Evolutionary conservation across 2,329 filamentous ascomycete genomes (phyloP).

Genomic region (Cercospora brassicicola): DNA sequence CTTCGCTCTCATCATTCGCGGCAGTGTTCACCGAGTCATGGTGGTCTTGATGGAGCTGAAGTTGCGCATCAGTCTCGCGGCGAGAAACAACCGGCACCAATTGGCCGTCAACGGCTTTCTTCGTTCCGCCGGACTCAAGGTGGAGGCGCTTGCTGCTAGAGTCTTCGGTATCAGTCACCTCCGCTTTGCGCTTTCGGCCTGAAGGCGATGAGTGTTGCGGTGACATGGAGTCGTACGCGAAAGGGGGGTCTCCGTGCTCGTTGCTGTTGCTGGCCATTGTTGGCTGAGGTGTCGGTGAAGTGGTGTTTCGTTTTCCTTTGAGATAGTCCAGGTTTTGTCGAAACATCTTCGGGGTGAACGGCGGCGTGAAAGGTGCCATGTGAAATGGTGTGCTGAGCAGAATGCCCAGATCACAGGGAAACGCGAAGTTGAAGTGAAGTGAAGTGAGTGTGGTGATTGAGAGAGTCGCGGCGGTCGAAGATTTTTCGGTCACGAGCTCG

Average conservation of each 20-base stretch:
- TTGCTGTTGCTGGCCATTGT: not conserved
- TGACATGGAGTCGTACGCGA: not conserved
- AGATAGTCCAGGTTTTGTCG: conserved; percentile 4
- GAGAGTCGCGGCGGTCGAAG: not conserved
- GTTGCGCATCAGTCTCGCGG: conserved; percentile 7
- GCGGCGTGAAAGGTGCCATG: not conserved
- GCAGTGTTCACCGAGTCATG: not conserved
- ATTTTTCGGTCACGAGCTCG: not conserved
- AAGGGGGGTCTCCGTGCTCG: not conserved
- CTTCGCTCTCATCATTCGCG: conserved; percentile 18
- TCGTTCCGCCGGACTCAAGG: not conserved
- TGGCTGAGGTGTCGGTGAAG: not conserved
- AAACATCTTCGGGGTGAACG: conserved; percentile 1
- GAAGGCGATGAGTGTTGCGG: not conserved
- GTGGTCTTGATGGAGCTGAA: not conserved
- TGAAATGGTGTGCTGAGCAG: not conserved
- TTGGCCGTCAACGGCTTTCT: not conserved
- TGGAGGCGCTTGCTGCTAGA: conserved; percentile 8
- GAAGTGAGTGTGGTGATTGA: too few species aligned
- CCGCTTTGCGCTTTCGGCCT: conserved; percentile 10
- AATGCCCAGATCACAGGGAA: not conserved
- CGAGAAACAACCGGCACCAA: conserved; percentile 21
- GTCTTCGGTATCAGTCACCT: conserved; percentile 5
- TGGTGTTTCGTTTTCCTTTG: not conserved
- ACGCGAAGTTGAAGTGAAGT: too few species aligned